Evolutionary conservation across 192 early-diverging fungal species (phyloP).

Genomic region (Phlyctochytrium planicorne): DNA sequence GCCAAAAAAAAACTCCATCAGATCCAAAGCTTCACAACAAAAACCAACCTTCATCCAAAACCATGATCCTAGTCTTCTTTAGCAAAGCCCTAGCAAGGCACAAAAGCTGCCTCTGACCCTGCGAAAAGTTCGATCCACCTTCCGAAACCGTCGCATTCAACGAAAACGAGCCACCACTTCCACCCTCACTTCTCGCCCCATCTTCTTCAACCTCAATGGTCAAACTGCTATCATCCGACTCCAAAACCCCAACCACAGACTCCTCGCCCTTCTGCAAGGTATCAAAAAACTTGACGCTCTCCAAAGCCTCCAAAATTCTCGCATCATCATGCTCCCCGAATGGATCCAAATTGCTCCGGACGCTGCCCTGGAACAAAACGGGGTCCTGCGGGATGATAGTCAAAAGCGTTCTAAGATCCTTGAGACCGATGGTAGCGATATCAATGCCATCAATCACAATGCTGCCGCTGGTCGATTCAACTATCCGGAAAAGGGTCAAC

Average conservation of each 20-base stretch:
- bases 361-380: constrained; percentile 55
- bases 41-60: constrained; percentile 76
- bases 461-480: too few species aligned
- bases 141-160: constrained; percentile 71
- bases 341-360: constrained; percentile 77
- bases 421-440: constrained; percentile 56
- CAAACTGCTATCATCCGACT: too few species aligned
- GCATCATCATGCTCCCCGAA: constrained; percentile 59
- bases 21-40: too few species aligned
- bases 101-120: constrained; percentile 23
- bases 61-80: constrained; percentile 48
- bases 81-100: constrained; percentile 35
- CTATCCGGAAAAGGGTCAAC: constrained; percentile 35
- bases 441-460: constrained; percentile 70
- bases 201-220: too few species aligned
- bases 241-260: too few species aligned
- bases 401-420: constrained; percentile 49
- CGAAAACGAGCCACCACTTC: constrained; percentile 25
- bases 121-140: constrained; percentile 75
- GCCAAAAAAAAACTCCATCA: constrained; percentile 41
- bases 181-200: too few species aligned
- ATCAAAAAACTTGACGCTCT: constrained; percentile 64
- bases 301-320: constrained; percentile 68
- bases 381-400: constrained; percentile 55
- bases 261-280: constrained; percentile 24